Percentiles rank a stretch among this genome's conserved stretches.
These are phyloP conservation scores for Talaromyces islandicus DNA, from an alignment of 2,329 filamentous ascomycete species.

Conservation along the genomic window DNA sequence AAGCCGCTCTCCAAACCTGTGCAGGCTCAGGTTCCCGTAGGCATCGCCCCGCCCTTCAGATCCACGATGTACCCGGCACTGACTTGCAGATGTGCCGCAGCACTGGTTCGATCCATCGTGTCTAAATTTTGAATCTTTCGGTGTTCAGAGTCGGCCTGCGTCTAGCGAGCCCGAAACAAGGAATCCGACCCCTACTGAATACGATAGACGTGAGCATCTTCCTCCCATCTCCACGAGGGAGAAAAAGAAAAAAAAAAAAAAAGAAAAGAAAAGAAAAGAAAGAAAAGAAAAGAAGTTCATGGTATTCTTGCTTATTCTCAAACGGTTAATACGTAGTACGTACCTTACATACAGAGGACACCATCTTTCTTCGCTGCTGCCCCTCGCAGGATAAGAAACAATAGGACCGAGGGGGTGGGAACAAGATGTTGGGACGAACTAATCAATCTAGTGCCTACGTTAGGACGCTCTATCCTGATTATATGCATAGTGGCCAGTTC, in stretches of 20 bases:
- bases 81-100: conserved; percentile 1
- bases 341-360: neutral
- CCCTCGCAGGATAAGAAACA: neutral
- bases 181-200: neutral
- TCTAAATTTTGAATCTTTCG: neutral
- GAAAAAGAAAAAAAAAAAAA: neutral
- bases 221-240: too few relatives aligned
- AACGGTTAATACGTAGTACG: neutral
- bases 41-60: neutral
- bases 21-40: neutral
- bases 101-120: conserved; percentile 1
- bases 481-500: neutral
- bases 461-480: neutral
- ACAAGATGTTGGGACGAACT: neutral
- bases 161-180: neutral
- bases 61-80: conserved; percentile 8
- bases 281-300: neutral
- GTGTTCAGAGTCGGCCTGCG: neutral
- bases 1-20: conserved; percentile 3
- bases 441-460: neutral
- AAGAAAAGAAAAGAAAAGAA: neutral
- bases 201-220: neutral
- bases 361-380: neutral
- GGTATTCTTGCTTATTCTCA: neutral
- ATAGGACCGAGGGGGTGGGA: neutral